Conservation (phyloP, 768 basidiomycete species). For the Suillus hirtellus region DNA sequence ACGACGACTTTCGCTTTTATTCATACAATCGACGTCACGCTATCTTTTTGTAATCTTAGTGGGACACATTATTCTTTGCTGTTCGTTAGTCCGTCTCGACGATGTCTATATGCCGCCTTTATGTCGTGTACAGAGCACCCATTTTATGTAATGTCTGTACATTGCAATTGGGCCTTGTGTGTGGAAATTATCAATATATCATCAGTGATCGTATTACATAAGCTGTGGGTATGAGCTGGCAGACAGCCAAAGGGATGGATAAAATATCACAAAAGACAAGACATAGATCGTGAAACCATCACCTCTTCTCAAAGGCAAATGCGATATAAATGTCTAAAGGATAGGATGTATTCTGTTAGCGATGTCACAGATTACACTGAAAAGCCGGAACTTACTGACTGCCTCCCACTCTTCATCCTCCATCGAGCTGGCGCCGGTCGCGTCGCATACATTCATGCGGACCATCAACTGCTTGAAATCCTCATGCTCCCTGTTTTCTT, state of each 20-base stretch:
- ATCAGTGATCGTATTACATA: not conserved
- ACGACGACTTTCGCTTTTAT: slow-evolving; percentile 7
- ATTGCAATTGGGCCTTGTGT: not conserved
- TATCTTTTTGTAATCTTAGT: slow-evolving; percentile 34
- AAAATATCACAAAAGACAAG: slow-evolving; percentile 11
- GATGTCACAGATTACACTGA: not conserved
- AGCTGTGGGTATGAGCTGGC: not conserved
- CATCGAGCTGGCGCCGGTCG: slow-evolving; percentile 86
- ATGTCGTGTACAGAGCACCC: not conserved
- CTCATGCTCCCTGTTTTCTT: slow-evolving; percentile 72
- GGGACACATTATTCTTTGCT: slow-evolving; percentile 20
- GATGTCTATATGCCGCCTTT: not conserved
- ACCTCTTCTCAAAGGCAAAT: slow-evolving; percentile 83
- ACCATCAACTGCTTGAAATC: slow-evolving; percentile 85
- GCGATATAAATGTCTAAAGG: slow-evolving; percentile 85
- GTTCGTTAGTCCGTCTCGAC: slow-evolving; percentile 5
- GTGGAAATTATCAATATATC: not conserved
- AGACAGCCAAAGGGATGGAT: not conserved
- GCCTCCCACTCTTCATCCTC: slow-evolving; percentile 97
- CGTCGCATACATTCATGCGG: slow-evolving; percentile 90
- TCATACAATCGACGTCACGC: slow-evolving; percentile 18
- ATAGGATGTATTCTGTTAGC: slow-evolving; percentile 6
- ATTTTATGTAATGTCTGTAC: not conserved
- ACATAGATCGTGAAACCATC: slow-evolving; percentile 13
- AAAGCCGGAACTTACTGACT: slow-evolving; percentile 70